Evolutionary conservation across 345 rosid genomes (phyloP), one percentile per base, ranked within the genome.

Genomic region (Garcia nutans): DNA sequence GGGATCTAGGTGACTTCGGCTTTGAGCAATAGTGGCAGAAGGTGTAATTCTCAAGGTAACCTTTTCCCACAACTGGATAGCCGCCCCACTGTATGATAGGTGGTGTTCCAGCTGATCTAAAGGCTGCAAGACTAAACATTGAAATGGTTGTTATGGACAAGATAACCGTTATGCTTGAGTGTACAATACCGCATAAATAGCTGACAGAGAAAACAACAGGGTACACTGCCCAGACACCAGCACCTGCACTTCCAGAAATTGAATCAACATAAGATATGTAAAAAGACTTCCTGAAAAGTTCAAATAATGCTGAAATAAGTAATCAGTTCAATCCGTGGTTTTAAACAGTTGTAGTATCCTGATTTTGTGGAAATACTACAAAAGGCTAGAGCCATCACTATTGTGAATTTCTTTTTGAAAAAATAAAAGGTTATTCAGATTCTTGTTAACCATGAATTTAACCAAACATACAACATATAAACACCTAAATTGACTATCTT

Each of bases 1-100:
- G 97, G 65, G 90, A 69, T 83, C 92, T 88, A 17, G 97, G 96
- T 42, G 99, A 90, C 84, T 95, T 95, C 15, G 96, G 97, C 86
- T 80, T 91, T 50, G 83, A 85, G 84, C 97, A 92, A 76, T 84
- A 81, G 75, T 76, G 86, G 76, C 97, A 91, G 79, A 91, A 94
- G 64, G 93, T 91, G 76, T 85, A 91, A 85, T 90, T 92, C 80
- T 87, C 89, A 42, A 94, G 95, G 58, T 86, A 86, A 26, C 89
- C 84, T 68, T 85, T 90, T 63, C 93, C 95, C 70, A 94, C 96
- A 78, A 82, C 87, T 57, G 97, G 98, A 77, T 90, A 90, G 79
- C 93, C 90, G 78, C 97, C 97, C 89, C 95, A 92, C 61, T 79
- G 65, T 68, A 91, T 73, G 65, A 55, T 77, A 62, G 92, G 87